These are phyloP conservation scores for Hippophae rhamnoides DNA, from an alignment of 306 rosid species.

Conservation along the genomic window DNA sequence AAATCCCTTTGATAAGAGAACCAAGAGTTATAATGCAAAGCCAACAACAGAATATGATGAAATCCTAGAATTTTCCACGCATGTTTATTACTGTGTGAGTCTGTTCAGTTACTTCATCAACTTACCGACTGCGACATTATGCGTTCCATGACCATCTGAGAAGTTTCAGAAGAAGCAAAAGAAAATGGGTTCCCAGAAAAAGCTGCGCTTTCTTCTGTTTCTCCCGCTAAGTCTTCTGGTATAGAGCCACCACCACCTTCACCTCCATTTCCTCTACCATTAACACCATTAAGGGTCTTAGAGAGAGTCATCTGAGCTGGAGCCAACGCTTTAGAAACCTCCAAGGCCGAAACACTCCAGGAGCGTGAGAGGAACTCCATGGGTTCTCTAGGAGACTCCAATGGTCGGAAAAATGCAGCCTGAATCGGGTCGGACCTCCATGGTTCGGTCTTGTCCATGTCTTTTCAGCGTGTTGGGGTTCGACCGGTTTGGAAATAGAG, in stretches of 20 bases:
- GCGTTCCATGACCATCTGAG: constrained; percentile 90
- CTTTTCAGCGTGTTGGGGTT: constrained; percentile 4
- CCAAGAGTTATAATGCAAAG: too few relatives aligned
- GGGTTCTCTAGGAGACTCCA: constrained; percentile 71
- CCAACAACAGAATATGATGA: too few relatives aligned
- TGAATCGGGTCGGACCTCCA: constrained; percentile 49
- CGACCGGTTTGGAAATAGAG: neutral
- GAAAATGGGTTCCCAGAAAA: constrained; percentile 77
- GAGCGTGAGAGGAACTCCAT: constrained; percentile 92
- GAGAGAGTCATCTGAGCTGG: constrained; percentile 37
- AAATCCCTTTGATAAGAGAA: too few relatives aligned
- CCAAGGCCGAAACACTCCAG: constrained; percentile 75
- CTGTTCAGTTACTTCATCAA: too few relatives aligned
- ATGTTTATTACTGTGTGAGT: too few relatives aligned
- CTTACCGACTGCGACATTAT: constrained; percentile 90
- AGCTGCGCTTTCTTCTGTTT: constrained; percentile 38
- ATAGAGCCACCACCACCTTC: constrained; percentile 22
- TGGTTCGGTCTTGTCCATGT: constrained; percentile 29
- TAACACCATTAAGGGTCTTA: constrained; percentile 14
- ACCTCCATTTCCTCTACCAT: too few relatives aligned
- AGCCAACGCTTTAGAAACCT: constrained; percentile 71
- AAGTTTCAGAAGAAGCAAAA: constrained; percentile 73
- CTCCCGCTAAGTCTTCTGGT: constrained; percentile 51
- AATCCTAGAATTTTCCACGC: too few relatives aligned
- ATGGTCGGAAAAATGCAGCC: constrained; percentile 33